Conservation (phyloP, 441 rosid genomes). For the Raphanus hybrid region DNA sequence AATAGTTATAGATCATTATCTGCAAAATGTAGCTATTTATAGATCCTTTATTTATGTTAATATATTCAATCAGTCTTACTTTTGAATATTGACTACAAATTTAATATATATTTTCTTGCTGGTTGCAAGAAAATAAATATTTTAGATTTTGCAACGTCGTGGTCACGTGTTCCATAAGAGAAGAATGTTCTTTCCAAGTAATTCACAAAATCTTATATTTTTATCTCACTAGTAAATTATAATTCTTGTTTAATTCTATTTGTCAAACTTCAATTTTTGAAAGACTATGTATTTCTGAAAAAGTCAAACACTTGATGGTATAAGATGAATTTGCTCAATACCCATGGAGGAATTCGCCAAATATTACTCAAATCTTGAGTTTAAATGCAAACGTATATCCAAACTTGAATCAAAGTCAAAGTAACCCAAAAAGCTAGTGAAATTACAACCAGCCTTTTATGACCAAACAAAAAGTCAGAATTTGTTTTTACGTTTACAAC, state of each 20-base stretch:
- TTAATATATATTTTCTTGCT: slow-evolving; percentile 3
- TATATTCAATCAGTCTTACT: slow-evolving; percentile 20
- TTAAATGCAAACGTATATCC: no score
- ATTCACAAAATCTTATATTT: background rate
- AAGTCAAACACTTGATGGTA: background rate
- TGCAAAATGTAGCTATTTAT: slow-evolving; percentile 1
- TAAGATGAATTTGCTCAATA: background rate
- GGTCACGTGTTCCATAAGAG: slow-evolving; percentile 30
- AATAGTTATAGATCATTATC: background rate
- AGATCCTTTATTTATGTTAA: background rate
- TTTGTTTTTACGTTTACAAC: no score
- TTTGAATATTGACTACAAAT: slow-evolving; percentile 31
- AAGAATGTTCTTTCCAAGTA: slow-evolving; percentile 28
- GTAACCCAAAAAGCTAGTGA: no score
- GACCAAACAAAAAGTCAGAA: no score
- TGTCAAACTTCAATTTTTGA: background rate
- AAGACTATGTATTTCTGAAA: background rate
- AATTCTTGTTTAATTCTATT: background rate
- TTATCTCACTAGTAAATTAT: background rate
- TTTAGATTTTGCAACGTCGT: slow-evolving; percentile 17
- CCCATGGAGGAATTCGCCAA: background rate
- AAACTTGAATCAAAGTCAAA: no score
- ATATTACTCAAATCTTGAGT: no score
- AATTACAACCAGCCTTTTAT: no score
- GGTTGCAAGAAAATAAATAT: slow-evolving; percentile 13